Percentiles rank a stretch among this genome's conserved stretches.
Evolutionary conservation across 306 rosid genomes (phyloP).

Genomic region (Potentilla sterilis): DNA sequence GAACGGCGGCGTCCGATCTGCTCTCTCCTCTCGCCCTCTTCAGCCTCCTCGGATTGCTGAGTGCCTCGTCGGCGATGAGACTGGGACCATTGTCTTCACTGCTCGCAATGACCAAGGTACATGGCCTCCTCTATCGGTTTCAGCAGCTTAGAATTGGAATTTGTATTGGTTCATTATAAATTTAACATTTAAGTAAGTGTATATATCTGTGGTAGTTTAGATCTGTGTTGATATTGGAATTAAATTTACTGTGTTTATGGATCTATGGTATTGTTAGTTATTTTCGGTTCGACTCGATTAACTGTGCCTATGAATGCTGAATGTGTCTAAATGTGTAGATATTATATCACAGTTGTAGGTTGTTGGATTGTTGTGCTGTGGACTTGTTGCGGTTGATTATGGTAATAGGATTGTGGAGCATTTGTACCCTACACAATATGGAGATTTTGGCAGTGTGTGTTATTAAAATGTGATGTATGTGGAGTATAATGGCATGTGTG

Average conservation of each 20-base stretch:
- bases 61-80: constrained; percentile 75
- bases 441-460: background rate
- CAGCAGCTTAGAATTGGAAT: background rate
- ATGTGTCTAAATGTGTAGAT: background rate
- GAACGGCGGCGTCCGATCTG: constrained; percentile 50
- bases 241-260: background rate
- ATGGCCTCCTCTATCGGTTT: background rate
- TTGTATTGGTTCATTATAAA: background rate
- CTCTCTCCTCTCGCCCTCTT: constrained; percentile 38
- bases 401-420: background rate
- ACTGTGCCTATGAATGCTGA: background rate
- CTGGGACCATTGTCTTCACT: constrained; percentile 69
- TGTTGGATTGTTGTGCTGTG: background rate
- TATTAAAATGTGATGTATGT: background rate
- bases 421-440: background rate
- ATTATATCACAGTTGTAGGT: background rate
- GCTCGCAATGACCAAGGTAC: constrained; percentile 92
- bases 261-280: background rate
- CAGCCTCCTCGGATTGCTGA: constrained; percentile 69
- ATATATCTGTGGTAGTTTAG: background rate
- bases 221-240: background rate
- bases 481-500: background rate
- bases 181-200: background rate
- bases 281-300: background rate
- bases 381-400: background rate